A percentile compares a stretch with the other conserved stretches of the same genome.
These are phyloP conservation scores for Cercospora janseana DNA, from an alignment of 2,329 filamentous ascomycete genomes.

Conservation along the genomic window DNA sequence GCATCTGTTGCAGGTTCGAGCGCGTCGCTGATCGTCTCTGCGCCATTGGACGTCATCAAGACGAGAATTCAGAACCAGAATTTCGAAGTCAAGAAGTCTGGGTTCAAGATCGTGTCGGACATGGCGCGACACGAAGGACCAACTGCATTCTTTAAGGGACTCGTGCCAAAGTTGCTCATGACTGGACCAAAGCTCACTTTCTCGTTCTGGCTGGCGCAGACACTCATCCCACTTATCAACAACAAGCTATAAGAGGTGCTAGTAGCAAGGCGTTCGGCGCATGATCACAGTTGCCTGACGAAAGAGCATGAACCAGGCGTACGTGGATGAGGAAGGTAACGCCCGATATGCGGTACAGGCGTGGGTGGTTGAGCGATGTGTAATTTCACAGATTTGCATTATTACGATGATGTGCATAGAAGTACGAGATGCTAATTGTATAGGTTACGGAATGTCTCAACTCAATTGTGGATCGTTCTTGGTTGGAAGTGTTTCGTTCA, in stretches of 20 bases:
- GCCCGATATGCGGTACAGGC: constrained; percentile 6
- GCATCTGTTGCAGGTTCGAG: constrained; percentile 94
- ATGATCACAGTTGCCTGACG: constrained; percentile 11
- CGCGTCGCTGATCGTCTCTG: constrained; percentile 93
- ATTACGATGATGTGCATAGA: constrained; percentile 7
- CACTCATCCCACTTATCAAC: constrained; percentile 89
- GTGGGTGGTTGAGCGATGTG: constrained; percentile 8
- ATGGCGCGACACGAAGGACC: constrained; percentile 91
- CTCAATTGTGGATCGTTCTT: neutral
- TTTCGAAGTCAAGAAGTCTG: constrained; percentile 95
- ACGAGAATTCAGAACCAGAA: constrained; percentile 97
- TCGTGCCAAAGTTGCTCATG: constrained; percentile 97
- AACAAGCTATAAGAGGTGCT: constrained; percentile 54
- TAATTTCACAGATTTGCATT: constrained; percentile 12
- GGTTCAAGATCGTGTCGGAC: constrained; percentile 84
- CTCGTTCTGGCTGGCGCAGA: constrained; percentile 99
- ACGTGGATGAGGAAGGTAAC: neutral
- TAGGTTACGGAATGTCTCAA: constrained; percentile 10
- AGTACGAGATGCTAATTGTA: constrained; percentile 5
- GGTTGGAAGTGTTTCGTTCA: too few species aligned
- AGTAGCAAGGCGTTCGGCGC: constrained; percentile 16
- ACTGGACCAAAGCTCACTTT: constrained; percentile 98
- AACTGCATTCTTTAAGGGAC: constrained; percentile 91
- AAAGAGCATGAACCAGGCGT: constrained; percentile 11
- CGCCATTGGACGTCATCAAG: constrained; percentile 95